Percentiles rank a stretch among this genome's conserved stretches.
Evolutionary conservation across 345 rosid species (phyloP).

Genomic region (Heritiera fomes): DNA sequence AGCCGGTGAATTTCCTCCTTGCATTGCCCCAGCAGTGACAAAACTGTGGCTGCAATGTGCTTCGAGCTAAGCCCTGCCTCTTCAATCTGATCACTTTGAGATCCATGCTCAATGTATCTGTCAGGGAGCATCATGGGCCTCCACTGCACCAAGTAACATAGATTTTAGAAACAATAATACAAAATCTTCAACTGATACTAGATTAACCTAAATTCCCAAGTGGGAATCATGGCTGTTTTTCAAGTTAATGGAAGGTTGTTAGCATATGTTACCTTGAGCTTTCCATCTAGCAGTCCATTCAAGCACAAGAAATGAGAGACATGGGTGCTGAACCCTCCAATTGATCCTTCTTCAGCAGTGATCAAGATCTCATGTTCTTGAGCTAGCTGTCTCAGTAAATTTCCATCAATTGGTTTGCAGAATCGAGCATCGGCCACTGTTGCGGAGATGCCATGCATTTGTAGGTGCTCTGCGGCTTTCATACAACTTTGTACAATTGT

Average conservation of each 20-base stretch:
- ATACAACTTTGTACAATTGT: slow-evolving; percentile 45
- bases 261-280: slow-evolving; percentile 35
- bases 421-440: slow-evolving; percentile 59
- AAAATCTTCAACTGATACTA: background rate
- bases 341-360: slow-evolving; percentile 54
- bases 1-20: slow-evolving; percentile 21
- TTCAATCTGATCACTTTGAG: slow-evolving; percentile 41
- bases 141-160: slow-evolving; percentile 36
- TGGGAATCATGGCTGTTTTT: background rate
- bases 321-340: slow-evolving; percentile 55
- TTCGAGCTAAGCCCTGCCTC: slow-evolving; percentile 45
- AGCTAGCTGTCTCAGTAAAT: slow-evolving; percentile 33
- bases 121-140: slow-evolving; percentile 55
- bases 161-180: background rate
- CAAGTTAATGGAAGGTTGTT: background rate
- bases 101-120: slow-evolving; percentile 55
- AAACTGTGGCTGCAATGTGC: slow-evolving; percentile 46
- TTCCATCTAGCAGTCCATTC: slow-evolving; percentile 48
- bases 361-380: slow-evolving; percentile 46
- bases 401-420: slow-evolving; percentile 49
- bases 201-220: background rate
- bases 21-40: slow-evolving; percentile 25
- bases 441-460: slow-evolving; percentile 26
- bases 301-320: slow-evolving; percentile 47
- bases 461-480: slow-evolving; percentile 39